Percentiles rank a stretch among this genome's conserved stretches.
phyloP scores from a whole-genome alignment of 306 rosid species.

The Canavalia ensiformis region DNA sequence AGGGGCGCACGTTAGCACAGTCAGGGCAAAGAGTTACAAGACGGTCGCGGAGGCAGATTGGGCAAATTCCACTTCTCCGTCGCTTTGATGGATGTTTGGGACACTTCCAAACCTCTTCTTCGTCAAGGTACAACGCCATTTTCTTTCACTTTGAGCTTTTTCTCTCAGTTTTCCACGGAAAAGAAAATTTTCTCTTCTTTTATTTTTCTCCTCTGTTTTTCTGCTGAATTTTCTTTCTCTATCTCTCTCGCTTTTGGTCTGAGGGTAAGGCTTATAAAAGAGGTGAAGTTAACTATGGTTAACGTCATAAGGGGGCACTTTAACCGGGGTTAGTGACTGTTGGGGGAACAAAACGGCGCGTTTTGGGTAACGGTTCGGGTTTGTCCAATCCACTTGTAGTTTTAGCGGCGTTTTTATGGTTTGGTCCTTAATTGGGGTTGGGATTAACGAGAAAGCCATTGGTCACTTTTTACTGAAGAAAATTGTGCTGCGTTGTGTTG shows the following conservation, averaged over 20 bases:
- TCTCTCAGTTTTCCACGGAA: slow-evolving; percentile 26
- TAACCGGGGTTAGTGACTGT: slow-evolving; percentile 49
- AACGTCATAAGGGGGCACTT: neutral
- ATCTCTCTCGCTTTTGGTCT: slow-evolving; percentile 34
- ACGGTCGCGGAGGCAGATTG: slow-evolving; percentile 87
- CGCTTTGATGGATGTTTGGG: slow-evolving; percentile 85
- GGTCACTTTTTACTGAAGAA: neutral
- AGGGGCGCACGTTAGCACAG: slow-evolving; percentile 92
- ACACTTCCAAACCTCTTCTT: slow-evolving; percentile 92
- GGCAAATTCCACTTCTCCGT: slow-evolving; percentile 82
- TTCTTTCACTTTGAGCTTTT: slow-evolving; percentile 1
- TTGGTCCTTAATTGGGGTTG: neutral
- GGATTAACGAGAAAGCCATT: slow-evolving; percentile 40
- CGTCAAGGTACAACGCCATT: slow-evolving; percentile 84
- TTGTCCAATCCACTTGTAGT: neutral
- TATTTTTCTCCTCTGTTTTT: neutral
- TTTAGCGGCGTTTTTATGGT: neutral
- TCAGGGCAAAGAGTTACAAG: slow-evolving; percentile 85
- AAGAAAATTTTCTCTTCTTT: neutral
- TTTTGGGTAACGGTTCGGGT: slow-evolving; percentile 51
- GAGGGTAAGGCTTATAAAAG: slow-evolving; percentile 63
- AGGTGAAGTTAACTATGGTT: slow-evolving; percentile 69
- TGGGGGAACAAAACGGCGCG: slow-evolving; percentile 52
- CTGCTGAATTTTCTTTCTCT: neutral
- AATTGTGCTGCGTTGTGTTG: neutral